A percentile compares a stretch with the other conserved stretches of the same genome.
Conservation (phyloP, 2,329 filamentous ascomycete species). For the Colletotrichum liriopes region DNA sequence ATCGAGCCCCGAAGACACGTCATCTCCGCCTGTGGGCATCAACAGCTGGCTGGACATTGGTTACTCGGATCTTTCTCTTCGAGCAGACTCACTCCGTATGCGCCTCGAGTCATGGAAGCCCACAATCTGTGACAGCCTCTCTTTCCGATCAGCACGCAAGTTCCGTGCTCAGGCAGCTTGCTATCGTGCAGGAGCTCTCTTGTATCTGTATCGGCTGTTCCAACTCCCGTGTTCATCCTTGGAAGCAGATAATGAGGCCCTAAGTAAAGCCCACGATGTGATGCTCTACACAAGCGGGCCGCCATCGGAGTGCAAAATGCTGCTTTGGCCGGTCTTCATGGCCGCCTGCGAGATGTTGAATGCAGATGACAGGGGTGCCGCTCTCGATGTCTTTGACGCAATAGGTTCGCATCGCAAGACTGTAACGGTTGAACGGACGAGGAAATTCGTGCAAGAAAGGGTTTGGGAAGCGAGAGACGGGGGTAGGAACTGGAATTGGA, state of each 20-base stretch:
- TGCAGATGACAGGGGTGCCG: slow-evolving; percentile 46
- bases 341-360: slow-evolving; percentile 48
- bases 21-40: slow-evolving; percentile 7
- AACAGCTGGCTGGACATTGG: slow-evolving; percentile 11
- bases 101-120: slow-evolving; percentile 48
- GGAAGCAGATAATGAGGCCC: slow-evolving; percentile 46
- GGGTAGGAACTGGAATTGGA: slow-evolving; percentile 50
- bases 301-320: slow-evolving; percentile 48
- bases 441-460: slow-evolving; percentile 47
- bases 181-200: slow-evolving; percentile 47
- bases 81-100: slow-evolving; percentile 44
- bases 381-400: slow-evolving; percentile 46
- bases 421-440: slow-evolving; percentile 48
- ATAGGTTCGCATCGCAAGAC: slow-evolving; percentile 48
- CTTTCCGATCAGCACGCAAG: slow-evolving; percentile 47
- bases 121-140: slow-evolving; percentile 42
- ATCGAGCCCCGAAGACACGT: not conserved
- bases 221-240: slow-evolving; percentile 45
- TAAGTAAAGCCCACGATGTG: slow-evolving; percentile 50
- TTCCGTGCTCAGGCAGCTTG: slow-evolving; percentile 50
- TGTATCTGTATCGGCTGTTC: slow-evolving; percentile 50
- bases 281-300: slow-evolving; percentile 46
- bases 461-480: slow-evolving; percentile 50
- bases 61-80: slow-evolving; percentile 25
- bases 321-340: slow-evolving; percentile 51